phyloP scores from a whole-genome alignment of 306 rosid species.

The Fagus crenata region DNA sequence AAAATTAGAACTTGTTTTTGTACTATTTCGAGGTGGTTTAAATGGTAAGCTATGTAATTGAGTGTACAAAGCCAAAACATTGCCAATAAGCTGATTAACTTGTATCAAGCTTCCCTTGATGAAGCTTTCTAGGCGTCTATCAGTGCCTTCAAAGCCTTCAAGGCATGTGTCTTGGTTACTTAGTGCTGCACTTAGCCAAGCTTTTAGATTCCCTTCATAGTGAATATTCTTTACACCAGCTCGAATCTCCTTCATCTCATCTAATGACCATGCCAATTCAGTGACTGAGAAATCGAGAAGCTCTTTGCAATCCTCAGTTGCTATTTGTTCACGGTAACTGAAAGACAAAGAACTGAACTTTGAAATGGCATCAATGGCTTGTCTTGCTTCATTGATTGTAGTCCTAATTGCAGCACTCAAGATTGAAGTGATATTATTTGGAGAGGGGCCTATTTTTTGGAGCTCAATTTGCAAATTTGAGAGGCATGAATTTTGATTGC shows the following conservation, averaged over 20 bases:
- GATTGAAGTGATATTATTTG: no score
- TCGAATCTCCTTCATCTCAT: slow-evolving; percentile 68
- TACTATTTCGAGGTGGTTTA: slow-evolving; percentile 41
- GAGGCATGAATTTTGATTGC: no score
- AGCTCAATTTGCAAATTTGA: no score
- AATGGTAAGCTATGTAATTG: slow-evolving; percentile 65
- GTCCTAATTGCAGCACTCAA: no score
- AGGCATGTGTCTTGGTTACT: slow-evolving; percentile 96
- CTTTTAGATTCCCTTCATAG: slow-evolving; percentile 66
- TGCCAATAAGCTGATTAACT: slow-evolving; percentile 79
- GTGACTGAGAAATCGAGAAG: slow-evolving; percentile 84
- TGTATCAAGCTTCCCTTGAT: slow-evolving; percentile 74
- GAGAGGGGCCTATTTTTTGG: no score
- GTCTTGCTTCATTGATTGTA: no score
- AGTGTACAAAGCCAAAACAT: slow-evolving; percentile 70
- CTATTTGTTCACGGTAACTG: slow-evolving; percentile 70
- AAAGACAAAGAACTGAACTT: slow-evolving; percentile 59
- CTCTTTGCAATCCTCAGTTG: slow-evolving; percentile 89
- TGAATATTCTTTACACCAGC: slow-evolving; percentile 42
- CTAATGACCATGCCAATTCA: slow-evolving; percentile 83
- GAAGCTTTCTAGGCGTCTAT: slow-evolving; percentile 63
- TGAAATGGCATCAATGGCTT: no score
- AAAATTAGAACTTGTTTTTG: slow-evolving; percentile 29
- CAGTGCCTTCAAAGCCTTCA: slow-evolving; percentile 96
- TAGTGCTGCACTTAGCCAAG: slow-evolving; percentile 93